A percentile compares a stretch with the other conserved stretches of the same genome.
These are phyloP conservation scores for Jatropha curcas DNA, from an alignment of 345 rosid species.

Conservation along the genomic window DNA sequence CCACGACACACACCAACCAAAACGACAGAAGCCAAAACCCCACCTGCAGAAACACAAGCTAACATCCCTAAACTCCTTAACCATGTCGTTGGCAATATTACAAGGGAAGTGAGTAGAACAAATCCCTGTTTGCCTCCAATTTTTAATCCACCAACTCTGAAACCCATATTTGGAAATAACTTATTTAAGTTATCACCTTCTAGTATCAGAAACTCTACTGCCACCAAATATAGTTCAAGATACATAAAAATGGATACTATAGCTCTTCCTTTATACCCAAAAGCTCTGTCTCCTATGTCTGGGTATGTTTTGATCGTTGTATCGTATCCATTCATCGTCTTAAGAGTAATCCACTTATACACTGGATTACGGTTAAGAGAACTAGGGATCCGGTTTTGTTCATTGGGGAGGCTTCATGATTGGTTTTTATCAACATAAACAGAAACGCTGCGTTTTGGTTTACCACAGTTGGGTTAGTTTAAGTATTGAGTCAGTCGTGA, in stretches of 20 bases:
- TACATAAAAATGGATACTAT: constrained; percentile 53
- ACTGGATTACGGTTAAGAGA: too few relatives aligned
- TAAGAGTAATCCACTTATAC: constrained; percentile 57
- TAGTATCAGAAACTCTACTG: constrained; percentile 65
- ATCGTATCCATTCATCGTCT: constrained; percentile 51
- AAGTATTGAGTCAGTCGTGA: too few relatives aligned
- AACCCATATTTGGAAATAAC: constrained; percentile 48
- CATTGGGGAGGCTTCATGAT: too few relatives aligned
- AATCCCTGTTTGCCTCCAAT: constrained; percentile 57
- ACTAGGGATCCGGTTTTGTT: too few relatives aligned
- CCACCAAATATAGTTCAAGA: constrained; percentile 56
- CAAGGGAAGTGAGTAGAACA: constrained; percentile 49
- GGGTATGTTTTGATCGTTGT: constrained; percentile 56
- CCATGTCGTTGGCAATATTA: constrained; percentile 75
- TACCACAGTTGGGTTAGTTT: too few relatives aligned
- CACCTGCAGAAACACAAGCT: constrained; percentile 65
- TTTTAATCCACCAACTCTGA: constrained; percentile 36
- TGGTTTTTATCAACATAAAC: too few relatives aligned
- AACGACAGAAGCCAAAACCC: constrained; percentile 56
- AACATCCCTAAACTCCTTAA: constrained; percentile 53
- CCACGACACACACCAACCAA: constrained; percentile 55
- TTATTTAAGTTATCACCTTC: constrained; percentile 71
- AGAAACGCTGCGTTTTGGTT: too few relatives aligned
- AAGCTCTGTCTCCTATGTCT: constrained; percentile 56
- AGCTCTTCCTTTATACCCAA: constrained; percentile 60